Evolutionary conservation across 768 basidiomycete species (phyloP), one percentile per base, ranked within the genome.

Genomic region (Suillus alpinus): DNA sequence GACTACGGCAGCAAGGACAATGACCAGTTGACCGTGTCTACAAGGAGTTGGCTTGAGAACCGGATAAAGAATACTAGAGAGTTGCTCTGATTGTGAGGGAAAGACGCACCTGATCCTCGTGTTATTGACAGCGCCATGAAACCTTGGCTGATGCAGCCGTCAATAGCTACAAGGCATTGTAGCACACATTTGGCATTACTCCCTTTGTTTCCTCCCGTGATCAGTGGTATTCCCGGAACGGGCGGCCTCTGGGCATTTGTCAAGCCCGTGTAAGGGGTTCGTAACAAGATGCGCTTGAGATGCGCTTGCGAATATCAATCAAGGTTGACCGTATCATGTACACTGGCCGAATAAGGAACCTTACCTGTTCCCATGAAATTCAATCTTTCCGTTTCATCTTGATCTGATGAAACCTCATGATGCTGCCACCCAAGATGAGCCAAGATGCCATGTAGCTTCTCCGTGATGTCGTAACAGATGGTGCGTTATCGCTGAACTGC

Each of bases 81-180:
- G 29, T 26, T 36, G 64, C 57, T 71, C 59, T 53, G 63, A 67
- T 70, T 49, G 26, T 46, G 61, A 67, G 62, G 61, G 47, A 68
- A 69, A 51, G 37, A 66, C 68, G 64, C 73, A 73, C 72, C 69
- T 66, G 59, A 62, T 52, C 67, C 73, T 67, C 72, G 56, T 73
- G 72, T 72, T 65, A 55, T 39, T 55, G 68, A 67, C 72, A 63
- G 65, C 66, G 64, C 63, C 67, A 72, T 52, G 73, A 73, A 73
- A 73, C 73, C 71, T 72, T 71, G 70, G 58, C 44, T 71, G 73
- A 73, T 59, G 65, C 62, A 65, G 70, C 37, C 63, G 64, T 66
- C 59, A 72, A 66, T 66, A 62, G 73, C 67, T 69, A 72, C 69
- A 61, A 63, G 57, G 63, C 62, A 65, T 67, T 62, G 61, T 37